phyloP scores from a whole-genome alignment of 768 basidiomycete species.

The Russula abietina region DNA sequence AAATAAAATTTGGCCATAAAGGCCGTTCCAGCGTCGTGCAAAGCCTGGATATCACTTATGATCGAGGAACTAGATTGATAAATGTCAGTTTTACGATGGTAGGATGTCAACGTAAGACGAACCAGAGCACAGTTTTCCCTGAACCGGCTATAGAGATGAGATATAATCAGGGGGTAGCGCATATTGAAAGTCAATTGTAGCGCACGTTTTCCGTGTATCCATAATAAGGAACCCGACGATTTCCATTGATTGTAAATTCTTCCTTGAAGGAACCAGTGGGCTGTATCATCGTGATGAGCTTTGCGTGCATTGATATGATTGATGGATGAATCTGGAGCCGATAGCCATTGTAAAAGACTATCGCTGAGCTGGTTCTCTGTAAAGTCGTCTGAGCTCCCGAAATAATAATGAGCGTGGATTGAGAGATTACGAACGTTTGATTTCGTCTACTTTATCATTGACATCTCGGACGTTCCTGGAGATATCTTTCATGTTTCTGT shows the following conservation, averaged over 20 bases:
- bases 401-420: neutral
- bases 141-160: neutral
- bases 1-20: constrained; percentile 4
- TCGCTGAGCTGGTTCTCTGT: neutral
- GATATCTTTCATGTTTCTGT: neutral
- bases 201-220: constrained; percentile 2
- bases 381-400: neutral
- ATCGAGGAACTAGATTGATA: neutral
- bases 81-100: neutral
- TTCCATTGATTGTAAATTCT: neutral
- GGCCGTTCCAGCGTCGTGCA: neutral
- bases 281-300: neutral
- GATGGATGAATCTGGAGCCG: neutral
- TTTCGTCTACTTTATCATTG: neutral
- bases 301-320: neutral
- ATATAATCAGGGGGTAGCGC: neutral
- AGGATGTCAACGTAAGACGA: neutral
- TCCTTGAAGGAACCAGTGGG: neutral
- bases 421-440: neutral
- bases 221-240: neutral
- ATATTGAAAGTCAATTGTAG: neutral
- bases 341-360: neutral
- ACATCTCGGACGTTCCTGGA: neutral
- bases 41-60: neutral
- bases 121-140: neutral